These are phyloP conservation scores for Neoboletus subvelutipes DNA, from an alignment of 768 basidiomycete genomes.

Conservation along the genomic window DNA sequence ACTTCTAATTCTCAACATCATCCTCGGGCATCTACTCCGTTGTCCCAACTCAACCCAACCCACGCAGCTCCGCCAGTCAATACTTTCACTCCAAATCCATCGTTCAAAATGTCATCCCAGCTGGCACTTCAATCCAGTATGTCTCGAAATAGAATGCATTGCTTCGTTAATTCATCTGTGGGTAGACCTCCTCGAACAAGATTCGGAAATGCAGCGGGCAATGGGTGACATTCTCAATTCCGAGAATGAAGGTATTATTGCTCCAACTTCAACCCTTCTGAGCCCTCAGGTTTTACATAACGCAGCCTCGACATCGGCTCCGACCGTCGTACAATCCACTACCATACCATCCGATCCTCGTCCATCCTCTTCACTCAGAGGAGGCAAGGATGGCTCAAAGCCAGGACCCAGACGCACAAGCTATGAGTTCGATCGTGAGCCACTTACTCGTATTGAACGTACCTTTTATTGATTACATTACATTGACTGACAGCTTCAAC, in stretches of 20 bases:
- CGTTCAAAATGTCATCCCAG: conserved; percentile 55
- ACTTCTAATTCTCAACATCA: conserved; percentile 16
- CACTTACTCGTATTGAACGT: not conserved
- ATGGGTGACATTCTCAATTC: conserved; percentile 57
- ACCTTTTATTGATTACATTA: not conserved
- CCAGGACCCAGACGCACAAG: conserved; percentile 9
- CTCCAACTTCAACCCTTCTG: not conserved
- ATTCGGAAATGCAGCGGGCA: conserved; percentile 70
- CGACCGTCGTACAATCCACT: conserved; percentile 5
- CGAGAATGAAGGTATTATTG: conserved; percentile 38
- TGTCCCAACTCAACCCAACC: conserved; percentile 37
- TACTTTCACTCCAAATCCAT: conserved; percentile 53
- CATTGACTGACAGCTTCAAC: conserved; percentile 28
- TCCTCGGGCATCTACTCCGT: conserved; percentile 29
- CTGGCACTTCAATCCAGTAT: conserved; percentile 55
- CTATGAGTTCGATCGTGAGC: conserved; percentile 21
- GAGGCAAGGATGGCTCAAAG: conserved; percentile 1
- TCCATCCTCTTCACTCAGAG: conserved; percentile 16
- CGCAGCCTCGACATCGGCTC: conserved; percentile 15
- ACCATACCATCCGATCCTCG: conserved; percentile 8
- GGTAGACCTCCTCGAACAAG: conserved; percentile 64
- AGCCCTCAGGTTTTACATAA: not conserved
- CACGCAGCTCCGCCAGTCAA: conserved; percentile 46
- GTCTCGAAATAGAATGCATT: conserved; percentile 14
- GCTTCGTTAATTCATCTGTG: conserved; percentile 1